A percentile compares a stretch with the other conserved stretches of the same genome.
Conservation (phyloP, 352 stramenopile genomes). For the Phytophthora fragariae region DNA sequence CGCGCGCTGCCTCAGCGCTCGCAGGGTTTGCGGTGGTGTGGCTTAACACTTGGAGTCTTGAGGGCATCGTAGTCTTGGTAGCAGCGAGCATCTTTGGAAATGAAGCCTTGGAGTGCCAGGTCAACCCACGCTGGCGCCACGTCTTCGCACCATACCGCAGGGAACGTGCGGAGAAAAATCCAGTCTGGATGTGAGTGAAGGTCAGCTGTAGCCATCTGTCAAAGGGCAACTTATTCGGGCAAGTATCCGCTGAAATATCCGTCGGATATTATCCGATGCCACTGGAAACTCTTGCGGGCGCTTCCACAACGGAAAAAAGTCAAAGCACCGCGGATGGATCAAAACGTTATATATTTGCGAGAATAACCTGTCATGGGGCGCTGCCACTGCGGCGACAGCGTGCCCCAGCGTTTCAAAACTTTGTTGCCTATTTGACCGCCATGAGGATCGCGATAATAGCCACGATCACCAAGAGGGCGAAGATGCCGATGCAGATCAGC, state of each 20-base stretch:
- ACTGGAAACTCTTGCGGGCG: no score
- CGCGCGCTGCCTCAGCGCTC: constrained; percentile 28
- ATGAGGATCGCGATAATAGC: constrained; percentile 58
- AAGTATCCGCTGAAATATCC: no score
- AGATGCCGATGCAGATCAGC: constrained; percentile 63
- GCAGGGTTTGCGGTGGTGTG: constrained; percentile 24
- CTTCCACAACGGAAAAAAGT: not conserved
- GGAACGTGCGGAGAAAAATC: constrained; percentile 36
- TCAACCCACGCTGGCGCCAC: constrained; percentile 29
- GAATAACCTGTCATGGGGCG: constrained; percentile 11
- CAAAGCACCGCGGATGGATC: constrained; percentile 2
- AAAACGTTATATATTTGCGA: constrained; percentile 43
- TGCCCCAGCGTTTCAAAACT: constrained; percentile 9
- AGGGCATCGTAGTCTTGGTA: constrained; percentile 19
- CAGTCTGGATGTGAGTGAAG: not conserved
- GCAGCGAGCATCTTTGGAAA: constrained; percentile 36
- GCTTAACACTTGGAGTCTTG: constrained; percentile 25
- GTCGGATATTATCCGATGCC: no score
- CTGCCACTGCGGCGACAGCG: not conserved
- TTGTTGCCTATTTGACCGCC: constrained; percentile 39
- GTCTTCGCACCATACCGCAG: constrained; percentile 14
- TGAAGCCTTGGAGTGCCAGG: constrained; percentile 29
- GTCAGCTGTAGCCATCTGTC: not conserved
- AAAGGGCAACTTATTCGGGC: no score
- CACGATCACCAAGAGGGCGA: constrained; percentile 54